A percentile compares a stretch with the other conserved stretches of the same genome.
phyloP scores from a whole-genome alignment of 257 asterid species.

The Echites panduratus region DNA sequence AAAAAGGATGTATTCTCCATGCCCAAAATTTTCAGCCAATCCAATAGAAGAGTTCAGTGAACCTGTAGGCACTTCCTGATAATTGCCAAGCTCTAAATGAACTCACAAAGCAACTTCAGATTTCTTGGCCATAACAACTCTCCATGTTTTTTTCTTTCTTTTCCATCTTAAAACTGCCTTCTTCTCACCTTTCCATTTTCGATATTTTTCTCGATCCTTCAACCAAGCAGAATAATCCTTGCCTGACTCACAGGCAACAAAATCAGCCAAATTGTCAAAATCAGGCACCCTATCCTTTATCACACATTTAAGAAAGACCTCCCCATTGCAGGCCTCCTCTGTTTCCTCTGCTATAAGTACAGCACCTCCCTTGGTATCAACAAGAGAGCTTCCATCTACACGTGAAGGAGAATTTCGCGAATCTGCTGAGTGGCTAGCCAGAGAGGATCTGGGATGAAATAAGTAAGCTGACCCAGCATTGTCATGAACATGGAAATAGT shows the following conservation, averaged over 20 bases:
- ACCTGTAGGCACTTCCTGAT: background rate
- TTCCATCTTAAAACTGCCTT: constrained; percentile 61
- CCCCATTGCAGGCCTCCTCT: constrained; percentile 61
- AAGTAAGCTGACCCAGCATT: background rate
- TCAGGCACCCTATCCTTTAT: constrained; percentile 16
- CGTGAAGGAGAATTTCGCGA: constrained; percentile 18
- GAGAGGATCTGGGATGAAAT: constrained; percentile 10
- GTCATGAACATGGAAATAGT: background rate
- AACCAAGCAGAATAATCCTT: constrained; percentile 68
- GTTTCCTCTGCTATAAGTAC: constrained; percentile 49
- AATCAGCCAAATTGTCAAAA: constrained; percentile 53
- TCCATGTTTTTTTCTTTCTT: constrained; percentile 52
- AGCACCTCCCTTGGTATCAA: constrained; percentile 19
- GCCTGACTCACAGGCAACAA: constrained; percentile 59
- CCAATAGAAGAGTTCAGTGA: background rate
- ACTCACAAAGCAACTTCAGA: constrained; percentile 1
- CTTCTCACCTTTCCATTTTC: constrained; percentile 51
- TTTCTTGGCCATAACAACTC: constrained; percentile 29
- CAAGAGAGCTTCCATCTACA: constrained; percentile 17
- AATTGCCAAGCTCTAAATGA: background rate
- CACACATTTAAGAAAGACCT: constrained; percentile 51
- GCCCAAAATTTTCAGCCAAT: background rate
- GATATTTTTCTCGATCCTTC: constrained; percentile 46
- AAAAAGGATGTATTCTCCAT: background rate
- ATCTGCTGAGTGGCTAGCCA: constrained; percentile 12